A percentile compares a stretch with the other conserved stretches of the same genome.
These are phyloP conservation scores for Linum lewisii DNA, from an alignment of 345 rosid genomes.

Conservation along the genomic window DNA sequence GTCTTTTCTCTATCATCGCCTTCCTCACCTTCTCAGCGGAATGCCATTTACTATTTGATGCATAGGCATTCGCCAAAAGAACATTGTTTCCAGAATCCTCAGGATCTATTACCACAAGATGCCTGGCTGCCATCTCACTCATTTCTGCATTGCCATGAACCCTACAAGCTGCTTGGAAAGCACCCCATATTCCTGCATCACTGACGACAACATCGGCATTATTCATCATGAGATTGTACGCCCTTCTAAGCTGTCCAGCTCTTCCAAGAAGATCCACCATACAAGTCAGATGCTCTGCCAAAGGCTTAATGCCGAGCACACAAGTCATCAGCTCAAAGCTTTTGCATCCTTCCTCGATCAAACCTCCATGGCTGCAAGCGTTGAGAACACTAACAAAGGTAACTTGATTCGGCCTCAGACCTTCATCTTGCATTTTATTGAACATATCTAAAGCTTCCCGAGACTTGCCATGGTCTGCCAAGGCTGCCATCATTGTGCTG, in stretches of 20 bases:
- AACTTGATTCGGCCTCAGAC: slow-evolving; percentile 23
- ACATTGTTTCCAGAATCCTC: slow-evolving; percentile 32
- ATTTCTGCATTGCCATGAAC: slow-evolving; percentile 28
- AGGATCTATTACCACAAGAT: slow-evolving; percentile 25
- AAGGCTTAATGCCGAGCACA: slow-evolving; percentile 22
- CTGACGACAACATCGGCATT: slow-evolving; percentile 15
- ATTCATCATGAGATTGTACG: slow-evolving; percentile 24
- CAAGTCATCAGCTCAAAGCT: slow-evolving; percentile 29
- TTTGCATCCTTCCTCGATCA: slow-evolving; percentile 34
- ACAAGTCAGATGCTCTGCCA: slow-evolving; percentile 33
- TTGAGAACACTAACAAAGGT: slow-evolving; percentile 36
- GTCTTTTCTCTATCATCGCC: slow-evolving; percentile 18
- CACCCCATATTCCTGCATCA: slow-evolving; percentile 22
- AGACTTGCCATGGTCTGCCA: slow-evolving; percentile 27
- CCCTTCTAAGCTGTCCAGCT: slow-evolving; percentile 35
- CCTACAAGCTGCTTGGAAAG: slow-evolving; percentile 27
- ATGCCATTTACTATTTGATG: slow-evolving; percentile 28
- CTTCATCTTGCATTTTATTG: slow-evolving; percentile 15
- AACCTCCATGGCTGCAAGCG: slow-evolving; percentile 37
- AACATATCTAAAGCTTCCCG: slow-evolving; percentile 26
- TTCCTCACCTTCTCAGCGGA: slow-evolving; percentile 22
- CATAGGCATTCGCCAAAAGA: slow-evolving; percentile 31
- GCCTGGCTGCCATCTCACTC: slow-evolving; percentile 21
- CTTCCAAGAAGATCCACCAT: slow-evolving; percentile 38
- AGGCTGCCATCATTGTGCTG: slow-evolving; percentile 37